A percentile compares a stretch with the other conserved stretches of the same genome.
Evolutionary conservation across 2,329 filamentous ascomycete genomes (phyloP).

Genomic region (Fusarium acutatum): DNA sequence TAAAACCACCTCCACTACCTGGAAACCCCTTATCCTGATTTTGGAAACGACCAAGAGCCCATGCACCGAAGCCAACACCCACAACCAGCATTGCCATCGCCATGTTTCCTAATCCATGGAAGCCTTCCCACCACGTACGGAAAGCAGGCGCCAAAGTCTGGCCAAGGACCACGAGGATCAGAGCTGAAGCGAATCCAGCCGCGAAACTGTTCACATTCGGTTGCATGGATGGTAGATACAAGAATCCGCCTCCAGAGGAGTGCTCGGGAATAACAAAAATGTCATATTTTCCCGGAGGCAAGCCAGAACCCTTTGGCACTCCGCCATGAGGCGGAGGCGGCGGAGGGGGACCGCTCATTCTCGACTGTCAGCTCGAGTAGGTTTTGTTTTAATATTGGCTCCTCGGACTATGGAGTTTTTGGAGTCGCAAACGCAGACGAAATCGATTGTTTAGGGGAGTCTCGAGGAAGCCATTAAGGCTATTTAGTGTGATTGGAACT

Average conservation of each 20-base stretch:
- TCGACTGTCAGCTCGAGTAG: conserved; percentile 35
- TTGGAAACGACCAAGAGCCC: conserved; percentile 63
- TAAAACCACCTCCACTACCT: conserved; percentile 27
- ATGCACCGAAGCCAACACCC: conserved; percentile 78
- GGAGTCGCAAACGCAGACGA: conserved; percentile 23
- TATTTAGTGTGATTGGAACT: conserved; percentile 23
- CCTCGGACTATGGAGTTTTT: conserved; percentile 11
- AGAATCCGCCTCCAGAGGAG: conserved; percentile 85
- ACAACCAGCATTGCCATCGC: conserved; percentile 77
- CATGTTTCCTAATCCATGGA: conserved; percentile 76
- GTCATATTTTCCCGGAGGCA: conserved; percentile 92
- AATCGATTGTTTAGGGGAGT: conserved; percentile 39
- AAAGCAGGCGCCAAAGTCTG: conserved; percentile 77
- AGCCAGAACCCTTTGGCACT: conserved; percentile 73
- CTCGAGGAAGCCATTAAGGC: conserved; percentile 45
- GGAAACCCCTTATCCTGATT: conserved; percentile 38
- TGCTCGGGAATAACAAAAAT: conserved; percentile 97
- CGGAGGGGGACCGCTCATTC: conserved; percentile 73
- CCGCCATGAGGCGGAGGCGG: conserved; percentile 88
- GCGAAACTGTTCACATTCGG: conserved; percentile 91
- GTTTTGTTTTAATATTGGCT: conserved; percentile 12
- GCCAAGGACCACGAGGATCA: conserved; percentile 77
- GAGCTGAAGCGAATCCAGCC: conserved; percentile 81
- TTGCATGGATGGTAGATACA: conserved; percentile 91
- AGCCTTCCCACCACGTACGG: conserved; percentile 75